Percentiles rank a stretch among this genome's conserved stretches.
Conservation (phyloP, 2,329 filamentous ascomycete species). For the Chaetomium sp. region DNA sequence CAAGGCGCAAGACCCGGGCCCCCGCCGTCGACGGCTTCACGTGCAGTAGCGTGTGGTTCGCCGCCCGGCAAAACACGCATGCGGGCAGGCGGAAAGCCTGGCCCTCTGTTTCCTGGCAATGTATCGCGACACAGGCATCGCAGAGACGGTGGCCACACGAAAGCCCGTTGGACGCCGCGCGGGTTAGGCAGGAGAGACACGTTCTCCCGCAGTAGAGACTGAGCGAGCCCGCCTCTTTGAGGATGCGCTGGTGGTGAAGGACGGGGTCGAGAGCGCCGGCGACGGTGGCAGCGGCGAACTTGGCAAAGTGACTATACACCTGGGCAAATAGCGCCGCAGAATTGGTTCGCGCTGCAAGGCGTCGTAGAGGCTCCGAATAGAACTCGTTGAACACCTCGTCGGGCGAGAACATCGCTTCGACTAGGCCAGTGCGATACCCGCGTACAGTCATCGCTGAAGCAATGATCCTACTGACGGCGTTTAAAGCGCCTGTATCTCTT, state of each 20-base stretch:
- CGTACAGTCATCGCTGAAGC: background rate
- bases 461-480: background rate
- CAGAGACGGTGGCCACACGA: background rate
- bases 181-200: background rate
- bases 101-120: background rate
- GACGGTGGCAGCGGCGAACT: background rate
- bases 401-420: background rate
- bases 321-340: background rate
- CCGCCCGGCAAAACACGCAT: background rate
- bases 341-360: background rate
- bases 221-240: background rate
- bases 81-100: background rate
- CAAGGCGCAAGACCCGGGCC: background rate
- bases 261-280: background rate
- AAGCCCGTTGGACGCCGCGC: background rate
- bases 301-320: background rate
- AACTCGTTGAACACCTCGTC: background rate
- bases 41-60: background rate
- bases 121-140: background rate
- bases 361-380: background rate
- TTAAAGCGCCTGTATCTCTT: background rate
- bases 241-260: background rate
- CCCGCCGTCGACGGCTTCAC: constrained; percentile 1
- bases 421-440: background rate
- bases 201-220: background rate